Evolutionary conservation across 768 basidiomycete species (phyloP), one percentile per base, ranked within the genome.

Genomic region (Chiua virens): DNA sequence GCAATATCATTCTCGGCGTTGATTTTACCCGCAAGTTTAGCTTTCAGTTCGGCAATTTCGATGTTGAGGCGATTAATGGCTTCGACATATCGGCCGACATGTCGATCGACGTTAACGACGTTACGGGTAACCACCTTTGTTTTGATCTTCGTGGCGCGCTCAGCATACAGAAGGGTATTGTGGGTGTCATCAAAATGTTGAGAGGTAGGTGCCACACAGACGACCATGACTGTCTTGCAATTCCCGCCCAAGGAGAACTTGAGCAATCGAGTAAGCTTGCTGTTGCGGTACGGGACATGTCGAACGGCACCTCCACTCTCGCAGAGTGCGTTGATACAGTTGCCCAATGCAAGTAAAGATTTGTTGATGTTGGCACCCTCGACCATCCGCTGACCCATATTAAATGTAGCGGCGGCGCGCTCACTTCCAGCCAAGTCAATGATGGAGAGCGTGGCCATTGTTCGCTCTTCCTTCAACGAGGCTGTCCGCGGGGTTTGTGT

Each of bases 331-430:
- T 98, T 98, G 73, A 99, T 98, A 71, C 96, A 98, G 71, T 97
- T 98, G 25, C 94, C 94, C 30, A 99, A 83, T 8, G 97, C 94
- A 48, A 99, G 85, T 20, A 99, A 83, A 27, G 95, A 98, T 69
- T 98, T 96, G 74, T 99, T 99, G 75, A 99, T 99, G 67, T 98
- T 98, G 51, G 96, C 95, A 32, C 97, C 97, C 67, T 99, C 97
- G 34, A 95, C 86, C 90, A 98, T 96, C 18, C 97, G 87, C 62
- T 95, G 89, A 25, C 97, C 97, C 87, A 97, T 95, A 70, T 99
- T 99, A 34, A 81, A 86, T 8, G 96, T 98, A 0, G 94, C 97
- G 17, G 94, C 89, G 17, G 97, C 97, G 14, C 97, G 85, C 66
- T 99, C 97, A 60, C 92, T 96, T 23, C 97, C 97, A 7, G 97